Evolutionary conservation across 306 rosid species (phyloP), one percentile per base, ranked within the genome.

Genomic region (Vachellia pachyceras): DNA sequence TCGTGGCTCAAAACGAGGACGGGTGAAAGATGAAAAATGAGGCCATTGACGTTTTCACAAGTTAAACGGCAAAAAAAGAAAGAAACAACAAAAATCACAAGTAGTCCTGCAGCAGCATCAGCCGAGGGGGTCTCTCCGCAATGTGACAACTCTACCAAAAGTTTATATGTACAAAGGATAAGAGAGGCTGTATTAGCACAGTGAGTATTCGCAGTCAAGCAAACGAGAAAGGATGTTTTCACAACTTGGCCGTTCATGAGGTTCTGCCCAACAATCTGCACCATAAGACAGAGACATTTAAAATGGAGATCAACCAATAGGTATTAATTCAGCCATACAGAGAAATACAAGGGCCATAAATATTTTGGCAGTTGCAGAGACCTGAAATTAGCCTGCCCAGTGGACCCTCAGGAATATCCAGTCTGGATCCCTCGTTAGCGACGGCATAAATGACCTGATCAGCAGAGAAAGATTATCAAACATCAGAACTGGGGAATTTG

Each of bases 351-450:
- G 1, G 40, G n/a, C 5, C 12, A 11, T 1, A 42, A 1, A 11
- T 20, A 29, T 17, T 55, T 66, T 12, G 6, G 50, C 7, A 23
- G 36, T 49, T 20, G n/a, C n/a, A n/a, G n/a, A n/a, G n/a, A 91
- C 98, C 98, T 86, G 97, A 84, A 81, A 96, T 93, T 70, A 96
- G 91, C 86, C 91, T 87, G 85, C 98, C 97, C 5, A 96, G 79
- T 0, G 99, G 99, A 15, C 96, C 96, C 82, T 96, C 97, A 1
- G 99, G 99, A 87, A 96, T 92, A 67, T 96, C 98, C 79, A 96
- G 83, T 23, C 97, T 90, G 75, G 97, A 93, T 64, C 97, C 92
- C 88, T 93, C 97, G 5, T 92, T 84, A n/a, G 97, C 99, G 77
- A 96, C 98, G 3, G 94, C 88, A 67, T 92, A 92, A 75, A 93